phyloP scores from a whole-genome alignment of 2,329 filamentous ascomycete species.

The Kalaharituber pfeilii region DNA sequence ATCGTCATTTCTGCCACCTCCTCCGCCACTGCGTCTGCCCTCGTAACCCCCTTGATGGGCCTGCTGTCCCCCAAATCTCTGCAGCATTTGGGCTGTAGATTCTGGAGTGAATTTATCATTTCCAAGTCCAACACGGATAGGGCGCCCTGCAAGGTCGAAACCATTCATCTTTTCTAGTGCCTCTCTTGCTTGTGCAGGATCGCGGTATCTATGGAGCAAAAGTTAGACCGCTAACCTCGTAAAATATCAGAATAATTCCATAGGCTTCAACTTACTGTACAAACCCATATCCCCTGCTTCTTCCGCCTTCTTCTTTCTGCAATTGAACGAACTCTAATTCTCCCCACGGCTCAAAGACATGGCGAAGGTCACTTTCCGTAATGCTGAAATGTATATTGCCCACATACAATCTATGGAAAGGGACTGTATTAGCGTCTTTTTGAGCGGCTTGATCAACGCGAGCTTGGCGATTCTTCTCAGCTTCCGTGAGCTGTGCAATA shows the following conservation, averaged over 20 bases:
- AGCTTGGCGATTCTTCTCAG: slow-evolving; percentile 96
- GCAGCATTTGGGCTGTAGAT: slow-evolving; percentile 78
- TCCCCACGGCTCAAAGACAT: slow-evolving; percentile 93
- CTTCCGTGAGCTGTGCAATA: slow-evolving; percentile 95
- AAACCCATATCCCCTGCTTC: slow-evolving; percentile 92
- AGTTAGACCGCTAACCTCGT: slow-evolving; percentile 25
- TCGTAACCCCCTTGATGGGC: slow-evolving; percentile 54
- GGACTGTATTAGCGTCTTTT: slow-evolving; percentile 57
- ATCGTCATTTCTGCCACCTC: slow-evolving; percentile 69
- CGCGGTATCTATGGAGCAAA: slow-evolving; percentile 56
- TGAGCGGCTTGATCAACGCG: slow-evolving; percentile 31
- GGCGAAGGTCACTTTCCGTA: slow-evolving; percentile 85
- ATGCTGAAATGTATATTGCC: slow-evolving; percentile 99
- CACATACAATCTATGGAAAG: slow-evolving; percentile 95
- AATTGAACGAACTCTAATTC: slow-evolving; percentile 95
- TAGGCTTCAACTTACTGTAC: slow-evolving; percentile 58
- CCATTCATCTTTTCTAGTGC: slow-evolving; percentile 98
- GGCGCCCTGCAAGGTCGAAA: slow-evolving; percentile 91
- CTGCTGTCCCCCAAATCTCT: slow-evolving; percentile 63
- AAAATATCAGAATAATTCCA: background rate
- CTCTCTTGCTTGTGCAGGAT: slow-evolving; percentile 79
- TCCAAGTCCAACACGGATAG: slow-evolving; percentile 94
- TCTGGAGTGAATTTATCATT: slow-evolving; percentile 99
- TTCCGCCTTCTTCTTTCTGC: slow-evolving; percentile 82
- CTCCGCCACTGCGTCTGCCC: slow-evolving; percentile 60